A percentile compares a stretch with the other conserved stretches of the same genome.
Conservation (phyloP, 257 asterid species). For the Petrea volubilis region DNA sequence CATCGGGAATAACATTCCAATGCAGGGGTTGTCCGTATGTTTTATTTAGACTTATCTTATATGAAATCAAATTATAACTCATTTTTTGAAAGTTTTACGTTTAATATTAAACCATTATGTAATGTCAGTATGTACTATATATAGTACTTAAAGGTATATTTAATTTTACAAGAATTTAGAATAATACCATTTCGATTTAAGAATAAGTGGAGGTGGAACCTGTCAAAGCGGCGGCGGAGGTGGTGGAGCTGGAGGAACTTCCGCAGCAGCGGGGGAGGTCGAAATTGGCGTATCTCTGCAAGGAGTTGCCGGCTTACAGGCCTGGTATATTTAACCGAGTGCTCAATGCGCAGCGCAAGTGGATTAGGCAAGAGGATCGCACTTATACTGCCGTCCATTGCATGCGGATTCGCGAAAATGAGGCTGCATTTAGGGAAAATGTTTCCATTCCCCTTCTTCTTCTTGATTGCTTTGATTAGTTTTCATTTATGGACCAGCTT, state of each 20-base stretch:
- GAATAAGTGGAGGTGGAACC: too few relatives aligned
- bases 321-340: slow-evolving; percentile 59
- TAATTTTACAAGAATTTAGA: too few relatives aligned
- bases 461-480: neutral
- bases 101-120: too few relatives aligned
- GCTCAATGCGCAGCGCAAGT: slow-evolving; percentile 86
- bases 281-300: slow-evolving; percentile 95
- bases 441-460: neutral
- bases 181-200: too few relatives aligned
- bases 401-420: slow-evolving; percentile 81
- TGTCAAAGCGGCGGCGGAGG: slow-evolving; percentile 62
- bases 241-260: slow-evolving; percentile 76
- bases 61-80: too few relatives aligned
- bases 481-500: too few relatives aligned
- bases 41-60: too few relatives aligned
- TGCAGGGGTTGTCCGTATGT: too few relatives aligned
- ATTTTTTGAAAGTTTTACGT: too few relatives aligned
- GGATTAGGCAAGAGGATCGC: slow-evolving; percentile 88
- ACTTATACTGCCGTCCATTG: slow-evolving; percentile 67
- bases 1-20: too few relatives aligned
- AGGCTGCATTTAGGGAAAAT: slow-evolving; percentile 73
- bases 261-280: slow-evolving; percentile 97
- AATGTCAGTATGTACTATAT: too few relatives aligned
- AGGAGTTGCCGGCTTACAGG: slow-evolving; percentile 84
- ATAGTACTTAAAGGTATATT: too few relatives aligned